These are phyloP conservation scores for Cudoniella acicularis DNA, from an alignment of 495 filamentous ascomycete genomes.

Conservation along the genomic window DNA sequence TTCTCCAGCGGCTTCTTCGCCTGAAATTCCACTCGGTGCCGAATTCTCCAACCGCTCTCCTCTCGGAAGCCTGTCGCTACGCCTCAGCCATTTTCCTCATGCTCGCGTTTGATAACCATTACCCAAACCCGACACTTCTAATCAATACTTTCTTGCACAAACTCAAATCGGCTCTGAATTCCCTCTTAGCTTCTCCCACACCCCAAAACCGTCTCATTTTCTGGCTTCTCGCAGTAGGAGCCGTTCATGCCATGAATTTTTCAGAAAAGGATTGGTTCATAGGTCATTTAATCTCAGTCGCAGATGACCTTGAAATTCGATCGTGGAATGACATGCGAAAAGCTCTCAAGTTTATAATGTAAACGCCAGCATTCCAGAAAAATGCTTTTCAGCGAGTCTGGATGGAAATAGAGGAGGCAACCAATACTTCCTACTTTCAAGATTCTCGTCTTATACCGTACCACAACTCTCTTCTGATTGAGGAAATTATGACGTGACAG, in stretches of 20 bases:
- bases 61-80: not conserved
- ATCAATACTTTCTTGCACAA: slow-evolving; percentile 5
- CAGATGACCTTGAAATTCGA: not conserved
- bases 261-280: slow-evolving; percentile 5
- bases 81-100: not conserved
- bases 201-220: not conserved
- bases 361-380: not conserved
- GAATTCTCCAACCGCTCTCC: not conserved
- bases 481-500: no score
- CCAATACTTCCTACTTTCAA: no score
- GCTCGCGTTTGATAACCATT: slow-evolving; percentile 4
- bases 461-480: no score
- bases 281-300: not conserved
- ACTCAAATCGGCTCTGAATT: not conserved
- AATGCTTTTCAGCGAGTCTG: not conserved
- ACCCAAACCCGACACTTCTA: slow-evolving; percentile 1
- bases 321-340: not conserved
- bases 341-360: not conserved
- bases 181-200: not conserved
- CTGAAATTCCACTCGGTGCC: not conserved
- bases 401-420: no score
- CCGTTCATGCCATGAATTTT: not conserved
- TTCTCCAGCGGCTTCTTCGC: not conserved
- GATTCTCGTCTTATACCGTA: no score
- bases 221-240: slow-evolving; percentile 1